Evolutionary conservation across 2,329 filamentous ascomycete species (phyloP).

Genomic region (Aspergillus floridensis): DNA sequence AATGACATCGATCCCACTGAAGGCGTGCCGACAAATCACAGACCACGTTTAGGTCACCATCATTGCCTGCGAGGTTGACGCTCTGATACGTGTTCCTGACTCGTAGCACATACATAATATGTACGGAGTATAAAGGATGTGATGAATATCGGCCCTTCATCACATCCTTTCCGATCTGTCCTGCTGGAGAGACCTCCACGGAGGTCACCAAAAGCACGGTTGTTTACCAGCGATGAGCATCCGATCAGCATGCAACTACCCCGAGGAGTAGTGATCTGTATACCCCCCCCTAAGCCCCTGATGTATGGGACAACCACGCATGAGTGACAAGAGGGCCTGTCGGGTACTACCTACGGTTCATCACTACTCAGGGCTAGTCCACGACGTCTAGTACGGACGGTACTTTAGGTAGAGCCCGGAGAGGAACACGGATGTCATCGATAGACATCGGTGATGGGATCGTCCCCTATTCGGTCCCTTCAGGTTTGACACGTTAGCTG

Average conservation of each 20-base stretch:
- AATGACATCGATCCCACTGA: not conserved
- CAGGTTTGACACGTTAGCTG: conserved; percentile 7
- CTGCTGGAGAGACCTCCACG: not conserved
- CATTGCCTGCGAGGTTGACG: not conserved
- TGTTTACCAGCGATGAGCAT: not conserved
- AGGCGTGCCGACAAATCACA: not conserved
- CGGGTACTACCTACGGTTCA: conserved; percentile 1
- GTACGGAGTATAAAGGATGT: not conserved
- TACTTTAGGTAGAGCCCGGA: not conserved
- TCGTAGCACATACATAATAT: not conserved
- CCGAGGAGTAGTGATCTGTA: not conserved
- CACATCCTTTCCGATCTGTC: not conserved
- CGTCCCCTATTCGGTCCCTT: conserved; percentile 13
- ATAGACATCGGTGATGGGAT: conserved; percentile 6
- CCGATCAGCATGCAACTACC: not conserved
- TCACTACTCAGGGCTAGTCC: not conserved
- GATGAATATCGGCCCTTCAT: not conserved
- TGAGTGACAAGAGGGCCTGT: not conserved
- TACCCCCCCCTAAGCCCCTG: not conserved
- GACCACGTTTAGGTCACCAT: not conserved
- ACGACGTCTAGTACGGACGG: not conserved
- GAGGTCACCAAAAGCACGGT: not conserved
- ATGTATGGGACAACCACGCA: not conserved
- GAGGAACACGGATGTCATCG: not conserved
- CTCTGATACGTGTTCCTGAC: not conserved